Base-by-base conservation (phyloP, 2,329 filamentous ascomycete genomes). In the Colletotrichum godetiae region DNA sequence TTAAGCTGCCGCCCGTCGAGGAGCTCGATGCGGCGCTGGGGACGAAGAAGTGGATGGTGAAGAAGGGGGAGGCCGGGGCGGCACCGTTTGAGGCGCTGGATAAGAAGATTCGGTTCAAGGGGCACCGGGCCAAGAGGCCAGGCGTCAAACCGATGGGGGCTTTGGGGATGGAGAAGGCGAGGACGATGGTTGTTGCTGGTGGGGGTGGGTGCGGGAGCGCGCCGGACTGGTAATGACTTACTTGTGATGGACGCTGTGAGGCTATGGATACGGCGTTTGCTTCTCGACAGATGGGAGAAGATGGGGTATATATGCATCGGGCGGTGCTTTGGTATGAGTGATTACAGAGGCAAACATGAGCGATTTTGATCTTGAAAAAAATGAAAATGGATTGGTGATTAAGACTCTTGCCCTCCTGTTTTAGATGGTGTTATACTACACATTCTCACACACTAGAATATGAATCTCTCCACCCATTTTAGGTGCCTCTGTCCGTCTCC, bases 21-120 rank as follows among this genome's bases (percentile, higher is more conserved):
- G 95, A 97, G 84, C 86, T 98, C 57, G 95, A 98, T 80, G 88
- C 88, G 1, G 89, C 94, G 68, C 85, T 98, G 33, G 94, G 94
- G 0, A 98, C 95, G 0, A 86, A 87, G 77, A 92, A 90, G 83
- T 98, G 94, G 91, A 93, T 89, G 83, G 91, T 97, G 22, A 92
- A 88, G 84, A 93, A 92, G 82, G 92, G 88, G 1, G 94, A 97
- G 82, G 81, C 83, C 35, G 83, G 82, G 8, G 78, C 79, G 67
- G 77, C 75, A 8, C 82, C 81, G 53, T 84, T 86, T 65, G 83
- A 80, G 22, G 85, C 85, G 78, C 81, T 89, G 42, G 88, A 89
- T 65, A 78, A 77, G 71, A 86, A 83, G 79, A 85, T 88, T 68
- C 80, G 79, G 29, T 86, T 86, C 75, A 82, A 83, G 71, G 86